A percentile compares a stretch with the other conserved stretches of the same genome.
Evolutionary conservation across 2,329 filamentous ascomycete genomes (phyloP).

Genomic region (Hymenoscyphus scutula): DNA sequence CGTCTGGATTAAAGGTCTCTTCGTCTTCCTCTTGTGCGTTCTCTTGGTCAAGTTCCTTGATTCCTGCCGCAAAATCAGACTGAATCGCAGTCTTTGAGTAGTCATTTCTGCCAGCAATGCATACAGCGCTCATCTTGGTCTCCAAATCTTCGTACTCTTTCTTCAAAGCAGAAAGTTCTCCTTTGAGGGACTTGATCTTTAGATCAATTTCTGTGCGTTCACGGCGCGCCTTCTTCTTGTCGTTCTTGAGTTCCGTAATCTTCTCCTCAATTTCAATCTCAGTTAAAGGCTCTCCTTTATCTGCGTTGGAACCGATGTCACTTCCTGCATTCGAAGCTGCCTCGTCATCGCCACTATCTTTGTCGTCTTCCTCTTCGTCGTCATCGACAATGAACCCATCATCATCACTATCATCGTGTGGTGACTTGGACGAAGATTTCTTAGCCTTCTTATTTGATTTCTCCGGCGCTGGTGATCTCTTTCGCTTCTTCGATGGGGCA

Average conservation of each 20-base stretch:
- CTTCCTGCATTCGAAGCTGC: slow-evolving; percentile 29
- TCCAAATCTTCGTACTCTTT: slow-evolving; percentile 35
- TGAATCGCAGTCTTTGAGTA: slow-evolving; percentile 55
- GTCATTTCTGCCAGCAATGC: slow-evolving; percentile 55
- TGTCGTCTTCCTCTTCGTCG: slow-evolving; percentile 32
- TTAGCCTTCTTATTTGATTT: slow-evolving; percentile 26
- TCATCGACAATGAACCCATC: slow-evolving; percentile 35
- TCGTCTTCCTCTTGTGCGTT: slow-evolving; percentile 50
- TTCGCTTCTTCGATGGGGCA: slow-evolving; percentile 45
- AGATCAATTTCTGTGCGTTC: slow-evolving; percentile 31
- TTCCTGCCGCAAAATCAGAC: slow-evolving; percentile 57
- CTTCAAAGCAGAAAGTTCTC: slow-evolving; percentile 37
- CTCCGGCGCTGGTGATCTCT: slow-evolving; percentile 30
- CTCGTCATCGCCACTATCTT: slow-evolving; percentile 29
- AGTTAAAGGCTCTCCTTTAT: slow-evolving; percentile 40
- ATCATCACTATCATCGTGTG: slow-evolving; percentile 26
- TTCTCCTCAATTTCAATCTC: slow-evolving; percentile 42
- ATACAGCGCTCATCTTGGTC: slow-evolving; percentile 37
- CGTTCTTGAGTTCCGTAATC: slow-evolving; percentile 42
- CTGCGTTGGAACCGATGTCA: slow-evolving; percentile 15
- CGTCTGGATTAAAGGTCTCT: slow-evolving; percentile 51
- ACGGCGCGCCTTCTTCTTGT: slow-evolving; percentile 42
- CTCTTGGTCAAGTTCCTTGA: slow-evolving; percentile 59
- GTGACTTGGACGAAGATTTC: slow-evolving; percentile 12
- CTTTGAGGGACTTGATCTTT: slow-evolving; percentile 41